Percentiles rank a stretch among this genome's conserved stretches.
These are phyloP conservation scores for Phytophthora chlamydospora DNA, from an alignment of 352 stramenopile genomes.

Conservation along the genomic window DNA sequence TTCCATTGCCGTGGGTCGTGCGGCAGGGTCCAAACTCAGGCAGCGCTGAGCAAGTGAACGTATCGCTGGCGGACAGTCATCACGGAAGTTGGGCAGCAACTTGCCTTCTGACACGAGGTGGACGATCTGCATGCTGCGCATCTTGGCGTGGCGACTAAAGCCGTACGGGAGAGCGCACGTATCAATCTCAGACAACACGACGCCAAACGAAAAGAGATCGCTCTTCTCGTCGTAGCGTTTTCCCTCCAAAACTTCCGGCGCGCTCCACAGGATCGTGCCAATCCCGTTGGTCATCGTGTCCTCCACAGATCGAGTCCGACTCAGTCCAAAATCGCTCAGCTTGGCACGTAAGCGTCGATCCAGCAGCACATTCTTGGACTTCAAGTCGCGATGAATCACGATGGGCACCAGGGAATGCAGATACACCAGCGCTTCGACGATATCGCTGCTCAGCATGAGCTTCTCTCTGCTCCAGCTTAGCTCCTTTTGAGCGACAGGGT, in stretches of 20 bases:
- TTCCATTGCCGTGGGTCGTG: constrained; percentile 72
- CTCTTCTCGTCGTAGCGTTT: constrained; percentile 82
- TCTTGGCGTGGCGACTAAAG: constrained; percentile 67
- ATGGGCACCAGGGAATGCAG: constrained; percentile 69
- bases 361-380: constrained; percentile 78
- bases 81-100: constrained; percentile 72
- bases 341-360: constrained; percentile 68
- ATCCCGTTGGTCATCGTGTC: constrained; percentile 84
- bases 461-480: constrained; percentile 70
- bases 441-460: constrained; percentile 60
- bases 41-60: constrained; percentile 63
- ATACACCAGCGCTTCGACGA: constrained; percentile 75
- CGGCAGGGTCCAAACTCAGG: constrained; percentile 63
- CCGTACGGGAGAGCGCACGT: constrained; percentile 77
- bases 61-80: constrained; percentile 62
- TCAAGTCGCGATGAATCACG: constrained; percentile 76
- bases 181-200: constrained; percentile 80
- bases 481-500: constrained; percentile 42
- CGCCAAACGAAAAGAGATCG: constrained; percentile 79
- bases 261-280: constrained; percentile 77
- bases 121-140: constrained; percentile 87
- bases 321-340: constrained; percentile 78
- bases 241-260: constrained; percentile 70
- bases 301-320: constrained; percentile 64
- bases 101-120: constrained; percentile 80